Percentiles rank a stretch among this genome's conserved stretches.
Conservation (phyloP, 139 green algal species). For the Diplosphaera chodatii region DNA sequence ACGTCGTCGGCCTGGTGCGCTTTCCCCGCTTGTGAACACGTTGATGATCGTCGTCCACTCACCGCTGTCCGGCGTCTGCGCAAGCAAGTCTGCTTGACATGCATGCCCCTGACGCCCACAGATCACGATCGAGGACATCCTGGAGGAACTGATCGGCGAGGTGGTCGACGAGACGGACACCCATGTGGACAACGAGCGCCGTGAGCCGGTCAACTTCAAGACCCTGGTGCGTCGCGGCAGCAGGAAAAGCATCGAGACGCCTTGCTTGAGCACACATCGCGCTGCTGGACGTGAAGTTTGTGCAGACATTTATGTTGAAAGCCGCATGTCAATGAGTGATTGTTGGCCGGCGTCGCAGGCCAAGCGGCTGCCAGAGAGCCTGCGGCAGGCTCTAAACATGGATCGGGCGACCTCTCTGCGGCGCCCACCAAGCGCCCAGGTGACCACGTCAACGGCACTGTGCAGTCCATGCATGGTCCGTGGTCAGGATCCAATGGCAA, state of each 20-base stretch:
- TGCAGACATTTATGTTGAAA: no score
- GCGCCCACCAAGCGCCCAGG: not conserved
- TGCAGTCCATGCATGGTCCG: no score
- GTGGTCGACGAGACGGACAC: constrained; percentile 65
- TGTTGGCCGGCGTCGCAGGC: not conserved
- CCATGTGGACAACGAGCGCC: constrained; percentile 24
- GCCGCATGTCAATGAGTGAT: no score
- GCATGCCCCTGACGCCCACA: not conserved
- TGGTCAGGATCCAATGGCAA: no score
- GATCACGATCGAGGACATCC: not conserved
- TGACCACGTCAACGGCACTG: no score
- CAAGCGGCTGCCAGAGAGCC: not conserved
- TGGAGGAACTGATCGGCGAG: not conserved
- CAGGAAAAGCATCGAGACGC: no score
- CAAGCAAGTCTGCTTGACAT: no score
- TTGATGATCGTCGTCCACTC: no score
- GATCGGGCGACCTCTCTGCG: not conserved
- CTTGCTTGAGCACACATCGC: no score
- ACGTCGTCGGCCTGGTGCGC: not conserved
- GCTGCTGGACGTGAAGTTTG: no score
- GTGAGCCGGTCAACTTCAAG: constrained; percentile 2
- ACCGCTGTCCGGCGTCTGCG: no score
- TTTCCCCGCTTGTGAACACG: no score
- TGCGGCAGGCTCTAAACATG: not conserved
- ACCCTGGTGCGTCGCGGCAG: not conserved